A percentile compares a stretch with the other conserved stretches of the same genome.
Conservation (phyloP, 345 rosid genomes). For the Hypericum androsaemum region DNA sequence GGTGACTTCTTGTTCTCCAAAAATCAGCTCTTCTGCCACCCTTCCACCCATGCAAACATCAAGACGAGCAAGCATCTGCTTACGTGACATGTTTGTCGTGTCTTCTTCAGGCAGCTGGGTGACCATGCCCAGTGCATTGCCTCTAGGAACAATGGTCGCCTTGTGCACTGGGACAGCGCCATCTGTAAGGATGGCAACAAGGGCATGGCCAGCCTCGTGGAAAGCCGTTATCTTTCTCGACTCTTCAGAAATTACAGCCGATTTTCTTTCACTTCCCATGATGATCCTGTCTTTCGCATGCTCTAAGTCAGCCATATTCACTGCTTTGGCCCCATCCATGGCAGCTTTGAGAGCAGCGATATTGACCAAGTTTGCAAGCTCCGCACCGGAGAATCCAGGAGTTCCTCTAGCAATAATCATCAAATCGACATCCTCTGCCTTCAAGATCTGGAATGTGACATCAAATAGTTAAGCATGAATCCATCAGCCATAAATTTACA, state of each 20-base stretch:
- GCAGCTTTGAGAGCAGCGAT: slow-evolving; percentile 95
- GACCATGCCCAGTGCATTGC: slow-evolving; percentile 94
- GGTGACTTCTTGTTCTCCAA: slow-evolving; percentile 84
- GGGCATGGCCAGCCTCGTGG: slow-evolving; percentile 98
- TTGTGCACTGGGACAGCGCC: slow-evolving; percentile 95
- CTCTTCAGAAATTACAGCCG: slow-evolving; percentile 82
- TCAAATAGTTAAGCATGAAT: not conserved
- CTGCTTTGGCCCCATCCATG: slow-evolving; percentile 88
- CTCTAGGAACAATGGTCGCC: slow-evolving; percentile 93
- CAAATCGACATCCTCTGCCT: slow-evolving; percentile 85
- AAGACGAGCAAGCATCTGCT: slow-evolving; percentile 92
- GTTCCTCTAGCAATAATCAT: slow-evolving; percentile 95
- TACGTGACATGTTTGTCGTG: slow-evolving; percentile 55
- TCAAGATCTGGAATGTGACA: slow-evolving; percentile 49
- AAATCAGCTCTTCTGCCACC: slow-evolving; percentile 91
- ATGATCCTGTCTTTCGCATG: slow-evolving; percentile 87
- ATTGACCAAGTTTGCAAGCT: slow-evolving; percentile 79
- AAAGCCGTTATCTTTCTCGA: slow-evolving; percentile 68
- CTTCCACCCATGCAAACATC: slow-evolving; percentile 96
- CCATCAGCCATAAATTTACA: not conserved
- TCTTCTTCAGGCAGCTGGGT: slow-evolving; percentile 84
- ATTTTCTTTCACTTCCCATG: slow-evolving; percentile 98
- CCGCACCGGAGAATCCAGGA: slow-evolving; percentile 97
- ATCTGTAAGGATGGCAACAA: slow-evolving; percentile 81
- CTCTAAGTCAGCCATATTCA: slow-evolving; percentile 83